phyloP scores from a whole-genome alignment of 352 stramenopile genomes.

The Peronospora belbahrii region DNA sequence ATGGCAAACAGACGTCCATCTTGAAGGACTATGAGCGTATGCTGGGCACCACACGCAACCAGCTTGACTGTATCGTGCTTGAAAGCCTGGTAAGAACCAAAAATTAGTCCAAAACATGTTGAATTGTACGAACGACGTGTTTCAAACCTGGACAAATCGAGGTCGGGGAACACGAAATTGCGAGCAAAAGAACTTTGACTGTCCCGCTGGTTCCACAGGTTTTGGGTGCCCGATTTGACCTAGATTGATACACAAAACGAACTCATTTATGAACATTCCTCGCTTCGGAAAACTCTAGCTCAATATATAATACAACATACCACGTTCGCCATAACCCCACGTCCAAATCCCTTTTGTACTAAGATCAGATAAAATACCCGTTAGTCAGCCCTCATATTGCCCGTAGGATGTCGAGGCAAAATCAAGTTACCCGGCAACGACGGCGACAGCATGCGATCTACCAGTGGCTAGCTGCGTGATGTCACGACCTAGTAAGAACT shows the following conservation, averaged over 20 bases:
- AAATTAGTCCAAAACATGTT: neutral
- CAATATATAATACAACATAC: conserved; percentile 6
- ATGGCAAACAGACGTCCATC: conserved; percentile 59
- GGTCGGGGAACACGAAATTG: conserved; percentile 67
- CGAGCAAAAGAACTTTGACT: conserved; percentile 76
- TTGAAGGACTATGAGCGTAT: conserved; percentile 59
- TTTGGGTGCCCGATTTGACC: conserved; percentile 66
- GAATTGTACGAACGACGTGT: neutral
- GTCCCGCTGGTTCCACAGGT: conserved; percentile 32
- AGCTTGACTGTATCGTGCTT: conserved; percentile 43
- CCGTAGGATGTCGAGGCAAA: neutral
- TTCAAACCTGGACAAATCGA: conserved; percentile 52
- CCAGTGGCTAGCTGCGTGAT: conserved; percentile 49
- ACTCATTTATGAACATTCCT: neutral
- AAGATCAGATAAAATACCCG: neutral
- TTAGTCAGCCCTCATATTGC: neutral
- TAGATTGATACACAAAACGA: conserved; percentile 4
- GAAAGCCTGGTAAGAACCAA: conserved; percentile 30
- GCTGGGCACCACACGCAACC: conserved; percentile 57
- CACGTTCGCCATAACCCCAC: conserved; percentile 64
- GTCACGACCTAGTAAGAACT: conserved; percentile 71
- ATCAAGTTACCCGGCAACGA: conserved; percentile 38
- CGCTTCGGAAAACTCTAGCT: neutral
- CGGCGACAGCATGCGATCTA: conserved; percentile 47
- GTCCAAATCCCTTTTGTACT: conserved; percentile 68